Conservation (phyloP, 176 grass and related monocot genomes). For the Triticum timopheevii region DNA sequence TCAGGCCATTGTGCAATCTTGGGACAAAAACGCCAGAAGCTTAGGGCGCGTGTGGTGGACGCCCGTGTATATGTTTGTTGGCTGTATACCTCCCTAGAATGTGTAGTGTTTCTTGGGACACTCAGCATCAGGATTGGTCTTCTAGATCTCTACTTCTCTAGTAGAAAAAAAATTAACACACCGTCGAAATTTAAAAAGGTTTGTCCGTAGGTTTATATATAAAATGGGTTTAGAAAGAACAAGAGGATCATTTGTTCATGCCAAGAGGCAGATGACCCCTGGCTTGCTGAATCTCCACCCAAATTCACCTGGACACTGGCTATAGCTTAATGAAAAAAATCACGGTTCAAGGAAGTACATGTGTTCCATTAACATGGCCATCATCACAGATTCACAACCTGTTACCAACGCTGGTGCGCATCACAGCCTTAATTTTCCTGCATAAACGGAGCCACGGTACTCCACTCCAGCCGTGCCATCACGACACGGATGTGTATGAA, state of each 20-base stretch:
- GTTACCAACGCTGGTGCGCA: background rate
- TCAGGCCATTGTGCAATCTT: too few relatives aligned
- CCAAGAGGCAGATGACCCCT: conserved; percentile 24
- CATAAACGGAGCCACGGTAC: background rate
- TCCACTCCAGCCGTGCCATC: background rate
- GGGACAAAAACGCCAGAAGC: too few relatives aligned
- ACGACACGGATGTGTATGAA: background rate
- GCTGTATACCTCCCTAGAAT: too few relatives aligned
- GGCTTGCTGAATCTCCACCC: background rate
- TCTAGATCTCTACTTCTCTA: too few relatives aligned
- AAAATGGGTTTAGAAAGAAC: background rate
- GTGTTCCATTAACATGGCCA: too few relatives aligned
- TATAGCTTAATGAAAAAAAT: background rate
- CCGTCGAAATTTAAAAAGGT: background rate
- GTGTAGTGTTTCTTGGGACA: background rate
- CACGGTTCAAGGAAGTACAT: too few relatives aligned
- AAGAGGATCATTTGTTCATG: background rate
- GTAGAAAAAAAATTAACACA: background rate
- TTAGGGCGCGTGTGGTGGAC: too few relatives aligned
- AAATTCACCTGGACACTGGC: background rate
- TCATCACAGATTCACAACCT: background rate
- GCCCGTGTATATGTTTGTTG: background rate
- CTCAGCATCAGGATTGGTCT: background rate
- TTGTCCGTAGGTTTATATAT: background rate
- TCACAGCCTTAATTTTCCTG: background rate